Base-by-base conservation (phyloP, 2,329 filamentous ascomycete species). In the Talaromyces sp. region DNA sequence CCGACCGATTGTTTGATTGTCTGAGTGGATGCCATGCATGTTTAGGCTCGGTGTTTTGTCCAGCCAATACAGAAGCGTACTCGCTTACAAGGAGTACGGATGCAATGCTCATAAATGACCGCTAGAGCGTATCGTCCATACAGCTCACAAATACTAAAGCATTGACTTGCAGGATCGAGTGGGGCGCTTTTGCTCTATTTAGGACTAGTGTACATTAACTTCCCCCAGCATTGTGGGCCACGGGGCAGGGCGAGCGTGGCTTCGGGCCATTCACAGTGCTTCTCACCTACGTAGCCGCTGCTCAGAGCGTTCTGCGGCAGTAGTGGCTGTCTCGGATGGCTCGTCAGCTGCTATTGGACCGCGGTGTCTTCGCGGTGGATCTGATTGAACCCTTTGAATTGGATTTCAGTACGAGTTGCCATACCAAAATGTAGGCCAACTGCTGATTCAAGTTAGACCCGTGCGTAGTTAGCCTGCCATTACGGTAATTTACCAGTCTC, bases 371-470 rank as follows among this genome's bases (percentile, higher is more conserved):
- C 39, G 3, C 49, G 19, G 47, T 56, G 49, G 49, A 62, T 54
- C 16, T 41, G 50, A 63, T 57, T 63, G 61, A 63, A 54, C 61
- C 52, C 49, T 45, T 56, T 45, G 56, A 14, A 58, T 24, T 43
- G 35, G 35, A 22, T 39, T 43, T 58, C 35, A 14, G n/a, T 57
- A 22, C 35, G 10, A 43, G 56, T 22, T 11, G 27, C 33, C 56
- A 43, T 58, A 35, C 56, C 56, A 27, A 19, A 27, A 14, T 19
- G 56, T 37, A 31, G 47, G 31, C 59, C 59, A 61, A 50, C 59
- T 49, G 43, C 59, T 62, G 45, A 10, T 50, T 62, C 22, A 33
- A 22, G 43, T 13, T 61, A 62, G 37, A 19, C 37, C 39, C 3
- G 27, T 63, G 49, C 8, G 19, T 35, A 31, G 50, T 35, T 54